Conservation (phyloP, 257 asterid genomes). For the Leptodermis oblonga region DNA sequence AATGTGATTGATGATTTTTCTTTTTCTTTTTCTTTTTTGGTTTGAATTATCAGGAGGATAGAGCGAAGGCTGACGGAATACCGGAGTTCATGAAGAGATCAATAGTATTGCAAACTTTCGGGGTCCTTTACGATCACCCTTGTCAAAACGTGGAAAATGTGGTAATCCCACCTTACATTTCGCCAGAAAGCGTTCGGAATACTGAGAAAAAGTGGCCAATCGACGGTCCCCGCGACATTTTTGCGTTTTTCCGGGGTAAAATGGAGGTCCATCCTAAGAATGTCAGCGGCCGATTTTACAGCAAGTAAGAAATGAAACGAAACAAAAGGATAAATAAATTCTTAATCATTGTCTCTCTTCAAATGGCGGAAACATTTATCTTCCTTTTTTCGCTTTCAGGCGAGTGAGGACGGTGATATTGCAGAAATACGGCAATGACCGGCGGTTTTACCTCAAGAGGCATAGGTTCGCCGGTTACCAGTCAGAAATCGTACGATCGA, state of each 20-base stretch:
- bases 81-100: constrained; percentile 65
- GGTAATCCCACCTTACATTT: constrained; percentile 74
- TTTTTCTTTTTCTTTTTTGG: not conserved
- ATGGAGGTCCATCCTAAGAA: constrained; percentile 90
- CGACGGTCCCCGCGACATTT: constrained; percentile 54
- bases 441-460: constrained; percentile 57
- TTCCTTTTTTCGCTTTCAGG: constrained; percentile 21
- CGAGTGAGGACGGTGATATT: constrained; percentile 62
- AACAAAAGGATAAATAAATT: not conserved
- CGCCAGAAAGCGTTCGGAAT: constrained; percentile 55
- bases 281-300: constrained; percentile 79
- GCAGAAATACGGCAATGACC: constrained; percentile 54
- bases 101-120: constrained; percentile 72
- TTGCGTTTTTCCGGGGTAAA: constrained; percentile 81
- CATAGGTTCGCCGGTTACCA: constrained; percentile 70
- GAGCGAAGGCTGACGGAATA: constrained; percentile 71
- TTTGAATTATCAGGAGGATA: constrained; percentile 57
- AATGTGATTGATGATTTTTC: not conserved
- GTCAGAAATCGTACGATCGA: constrained; percentile 71
- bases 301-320: constrained; percentile 53
- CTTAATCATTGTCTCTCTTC: not conserved
- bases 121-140: constrained; percentile 71
- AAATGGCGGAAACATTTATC: not conserved
- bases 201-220: constrained; percentile 45
- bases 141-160: constrained; percentile 80